phyloP scores from a whole-genome alignment of 441 rosid species.

The Euphorbia celastroides region DNA sequence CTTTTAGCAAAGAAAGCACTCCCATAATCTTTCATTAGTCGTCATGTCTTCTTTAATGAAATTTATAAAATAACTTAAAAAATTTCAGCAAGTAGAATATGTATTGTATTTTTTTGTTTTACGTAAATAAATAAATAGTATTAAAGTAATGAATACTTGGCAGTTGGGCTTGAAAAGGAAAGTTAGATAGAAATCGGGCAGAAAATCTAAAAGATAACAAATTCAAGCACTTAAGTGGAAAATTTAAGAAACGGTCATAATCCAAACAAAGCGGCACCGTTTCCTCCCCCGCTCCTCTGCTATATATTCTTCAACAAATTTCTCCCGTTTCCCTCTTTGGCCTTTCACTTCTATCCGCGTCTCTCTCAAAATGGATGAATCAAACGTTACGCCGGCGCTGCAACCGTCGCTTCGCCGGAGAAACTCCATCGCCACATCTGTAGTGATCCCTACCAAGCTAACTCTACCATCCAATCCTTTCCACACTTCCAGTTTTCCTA shows the following conservation, averaged over 20 bases:
- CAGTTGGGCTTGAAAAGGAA: neutral
- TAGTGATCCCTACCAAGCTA: conserved; percentile 19
- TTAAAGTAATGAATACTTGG: neutral
- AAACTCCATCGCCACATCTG: conserved; percentile 41
- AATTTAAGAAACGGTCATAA: neutral
- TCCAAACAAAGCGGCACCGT: neutral
- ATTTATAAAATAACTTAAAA: too few species aligned
- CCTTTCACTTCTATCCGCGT: neutral
- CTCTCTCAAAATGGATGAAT: conserved; percentile 15
- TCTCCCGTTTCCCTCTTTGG: neutral
- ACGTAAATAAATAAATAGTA: too few species aligned
- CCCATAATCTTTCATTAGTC: too few species aligned
- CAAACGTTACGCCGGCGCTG: conserved; percentile 21
- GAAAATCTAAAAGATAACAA: neutral
- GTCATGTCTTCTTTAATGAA: too few species aligned
- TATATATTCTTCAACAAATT: neutral
- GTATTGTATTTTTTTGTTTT: too few species aligned
- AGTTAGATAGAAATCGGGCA: neutral
- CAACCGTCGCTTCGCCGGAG: conserved; percentile 41
- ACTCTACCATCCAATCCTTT: conserved; percentile 25
- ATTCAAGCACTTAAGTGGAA: neutral
- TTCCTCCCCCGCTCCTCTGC: neutral
- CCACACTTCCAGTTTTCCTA: conserved; percentile 34
- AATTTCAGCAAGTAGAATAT: too few species aligned
- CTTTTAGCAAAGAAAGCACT: too few species aligned